Evolutionary conservation across 257 asterid species (phyloP).

Genomic region (Lithospermum erythrorhizon): DNA sequence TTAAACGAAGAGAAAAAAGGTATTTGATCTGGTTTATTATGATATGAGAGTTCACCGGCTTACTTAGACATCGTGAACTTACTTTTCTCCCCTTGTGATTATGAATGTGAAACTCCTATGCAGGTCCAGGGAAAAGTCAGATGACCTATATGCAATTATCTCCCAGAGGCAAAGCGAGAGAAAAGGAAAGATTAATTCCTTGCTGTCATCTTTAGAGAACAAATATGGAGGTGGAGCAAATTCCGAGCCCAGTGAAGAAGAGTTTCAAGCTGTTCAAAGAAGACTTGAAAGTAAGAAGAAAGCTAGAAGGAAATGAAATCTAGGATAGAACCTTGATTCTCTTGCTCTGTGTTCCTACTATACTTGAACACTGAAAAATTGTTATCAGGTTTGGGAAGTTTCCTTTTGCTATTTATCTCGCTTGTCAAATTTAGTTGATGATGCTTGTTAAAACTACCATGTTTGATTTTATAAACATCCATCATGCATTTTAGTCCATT

Average conservation of each 20-base stretch:
- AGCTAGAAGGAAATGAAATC: slow-evolving; percentile 50
- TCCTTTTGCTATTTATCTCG: neutral
- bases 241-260: slow-evolving; percentile 82
- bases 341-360: neutral
- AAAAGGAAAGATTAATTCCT: slow-evolving; percentile 55
- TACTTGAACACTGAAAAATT: neutral
- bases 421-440: too few species aligned
- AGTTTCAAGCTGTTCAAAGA: slow-evolving; percentile 72
- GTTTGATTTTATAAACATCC: too few species aligned
- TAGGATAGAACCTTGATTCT: neutral
- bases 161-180: slow-evolving; percentile 71
- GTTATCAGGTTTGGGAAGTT: neutral
- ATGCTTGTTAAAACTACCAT: too few species aligned
- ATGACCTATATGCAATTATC: slow-evolving; percentile 55
- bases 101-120: neutral
- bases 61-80: neutral
- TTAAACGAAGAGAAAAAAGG: slow-evolving; percentile 47
- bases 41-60: neutral
- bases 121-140: slow-evolving; percentile 60
- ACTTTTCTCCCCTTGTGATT: neutral
- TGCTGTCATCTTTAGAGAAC: slow-evolving; percentile 71
- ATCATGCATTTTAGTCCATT: too few species aligned
- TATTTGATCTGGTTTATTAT: neutral
- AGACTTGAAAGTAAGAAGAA: slow-evolving; percentile 51
- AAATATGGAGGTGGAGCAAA: slow-evolving; percentile 56